Conservation (phyloP, 2,329 filamentous ascomycete species). For the Neodidymelliopsis sp. region DNA sequence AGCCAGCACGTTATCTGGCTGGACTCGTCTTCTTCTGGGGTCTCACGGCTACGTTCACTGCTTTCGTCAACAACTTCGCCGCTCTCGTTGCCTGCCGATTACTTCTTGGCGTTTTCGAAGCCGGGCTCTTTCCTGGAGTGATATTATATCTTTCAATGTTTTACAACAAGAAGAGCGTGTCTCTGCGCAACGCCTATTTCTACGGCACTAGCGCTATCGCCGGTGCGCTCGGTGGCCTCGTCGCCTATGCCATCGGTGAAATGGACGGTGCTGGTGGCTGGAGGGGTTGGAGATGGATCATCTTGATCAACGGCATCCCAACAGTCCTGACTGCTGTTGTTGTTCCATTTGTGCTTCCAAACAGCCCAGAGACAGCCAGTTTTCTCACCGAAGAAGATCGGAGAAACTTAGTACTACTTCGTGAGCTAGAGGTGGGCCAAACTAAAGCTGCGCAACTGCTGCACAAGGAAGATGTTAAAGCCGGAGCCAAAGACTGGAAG, state of each 20-base stretch:
- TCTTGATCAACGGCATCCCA: constrained; percentile 41
- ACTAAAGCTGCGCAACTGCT: constrained; percentile 56
- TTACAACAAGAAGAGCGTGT: constrained; percentile 52
- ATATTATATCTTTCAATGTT: constrained; percentile 39
- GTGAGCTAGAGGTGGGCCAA: constrained; percentile 52
- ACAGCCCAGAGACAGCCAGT: constrained; percentile 52
- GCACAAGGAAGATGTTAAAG: constrained; percentile 57
- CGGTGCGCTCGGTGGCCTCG: constrained; percentile 58
- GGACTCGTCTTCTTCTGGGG: constrained; percentile 37
- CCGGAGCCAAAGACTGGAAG: constrained; percentile 52
- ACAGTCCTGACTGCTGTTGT: constrained; percentile 49
- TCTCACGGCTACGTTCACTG: constrained; percentile 30
- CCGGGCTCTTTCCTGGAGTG: constrained; percentile 37
- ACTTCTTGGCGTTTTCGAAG: constrained; percentile 41
- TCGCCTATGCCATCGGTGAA: constrained; percentile 39
- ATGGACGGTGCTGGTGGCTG: constrained; percentile 32
- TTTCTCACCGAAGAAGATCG: constrained; percentile 39
- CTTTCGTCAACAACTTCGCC: constrained; percentile 38
- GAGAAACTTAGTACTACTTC: constrained; percentile 26
- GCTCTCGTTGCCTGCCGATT: constrained; percentile 37
- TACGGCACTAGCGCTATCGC: constrained; percentile 62
- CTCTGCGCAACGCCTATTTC: constrained; percentile 60
- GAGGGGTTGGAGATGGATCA: constrained; percentile 42
- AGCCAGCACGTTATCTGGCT: constrained; percentile 34
- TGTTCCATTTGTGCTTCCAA: constrained; percentile 60